These are phyloP conservation scores for Sporormia fimetaria DNA, from an alignment of 495 filamentous ascomycete genomes.

Conservation along the genomic window DNA sequence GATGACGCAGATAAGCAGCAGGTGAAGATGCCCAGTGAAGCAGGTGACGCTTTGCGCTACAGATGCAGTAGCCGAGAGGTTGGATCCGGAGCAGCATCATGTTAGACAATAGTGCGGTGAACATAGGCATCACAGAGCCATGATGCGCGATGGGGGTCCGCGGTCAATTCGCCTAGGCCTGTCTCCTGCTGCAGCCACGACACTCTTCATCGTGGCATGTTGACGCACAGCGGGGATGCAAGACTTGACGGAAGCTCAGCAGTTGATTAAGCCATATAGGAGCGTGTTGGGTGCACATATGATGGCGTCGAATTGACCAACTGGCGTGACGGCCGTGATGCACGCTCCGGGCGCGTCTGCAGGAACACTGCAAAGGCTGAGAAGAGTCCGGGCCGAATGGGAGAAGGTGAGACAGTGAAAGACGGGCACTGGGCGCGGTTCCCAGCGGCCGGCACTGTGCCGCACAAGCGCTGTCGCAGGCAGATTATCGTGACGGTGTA, in stretches of 20 bases:
- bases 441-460: constrained; percentile 12
- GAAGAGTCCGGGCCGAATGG: not conserved
- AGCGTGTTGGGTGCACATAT: constrained; percentile 12
- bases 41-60: constrained; percentile 9
- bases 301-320: constrained; percentile 14
- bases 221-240: not conserved
- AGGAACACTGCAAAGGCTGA: constrained; percentile 18
- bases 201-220: constrained; percentile 9
- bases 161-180: not conserved
- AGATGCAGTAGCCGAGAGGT: no score
- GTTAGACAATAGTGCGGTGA: no score
- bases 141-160: no score
- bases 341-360: constrained; percentile 23
- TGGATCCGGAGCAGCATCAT: no score
- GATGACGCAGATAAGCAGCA: no score
- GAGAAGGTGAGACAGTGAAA: not conserved
- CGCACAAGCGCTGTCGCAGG: constrained; percentile 15
- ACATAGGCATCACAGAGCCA: no score
- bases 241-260: not conserved
- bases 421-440: constrained; percentile 9
- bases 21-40: not conserved
- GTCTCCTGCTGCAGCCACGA: constrained; percentile 7
- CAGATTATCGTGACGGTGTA: constrained; percentile 14
- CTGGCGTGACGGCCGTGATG: constrained; percentile 7
- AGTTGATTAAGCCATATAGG: constrained; percentile 20